Percentiles rank a stretch among this genome's conserved stretches.
phyloP scores from a whole-genome alignment of 2,329 filamentous ascomycete genomes.

The Botrytis medusae region DNA sequence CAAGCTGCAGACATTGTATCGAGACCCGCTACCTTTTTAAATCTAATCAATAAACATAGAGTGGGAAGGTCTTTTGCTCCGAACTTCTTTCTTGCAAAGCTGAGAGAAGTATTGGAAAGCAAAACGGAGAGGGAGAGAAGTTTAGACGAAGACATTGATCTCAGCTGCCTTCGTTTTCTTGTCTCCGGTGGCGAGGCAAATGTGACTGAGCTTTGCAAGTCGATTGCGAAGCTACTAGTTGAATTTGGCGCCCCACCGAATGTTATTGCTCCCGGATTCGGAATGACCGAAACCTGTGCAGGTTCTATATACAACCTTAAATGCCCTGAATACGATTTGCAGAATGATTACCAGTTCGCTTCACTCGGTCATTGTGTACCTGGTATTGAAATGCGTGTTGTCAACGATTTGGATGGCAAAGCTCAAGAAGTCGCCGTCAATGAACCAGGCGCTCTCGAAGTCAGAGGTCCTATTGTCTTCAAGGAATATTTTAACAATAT shows the following conservation, averaged over 20 bases:
- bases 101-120: too few relatives aligned
- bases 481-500: slow-evolving; percentile 46
- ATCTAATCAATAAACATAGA: not conserved
- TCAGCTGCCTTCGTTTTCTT: slow-evolving; percentile 28
- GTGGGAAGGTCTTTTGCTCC: too few relatives aligned
- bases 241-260: slow-evolving; percentile 39
- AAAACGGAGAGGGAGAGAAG: too few relatives aligned
- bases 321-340: slow-evolving; percentile 45
- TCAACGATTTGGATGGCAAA: not conserved
- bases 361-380: slow-evolving; percentile 44
- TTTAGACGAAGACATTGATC: too few relatives aligned
- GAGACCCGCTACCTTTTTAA: not conserved
- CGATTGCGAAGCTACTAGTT: slow-evolving; percentile 38
- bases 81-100: too few relatives aligned
- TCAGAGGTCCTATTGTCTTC: slow-evolving; percentile 58
- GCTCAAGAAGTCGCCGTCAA: slow-evolving; percentile 21
- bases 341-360: slow-evolving; percentile 38
- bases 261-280: slow-evolving; percentile 46
- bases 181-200: slow-evolving; percentile 51
- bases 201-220: slow-evolving; percentile 40
- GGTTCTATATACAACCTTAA: slow-evolving; percentile 45
- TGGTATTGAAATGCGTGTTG: slow-evolving; percentile 45
- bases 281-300: slow-evolving; percentile 56
- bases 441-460: slow-evolving; percentile 30
- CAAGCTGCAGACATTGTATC: not conserved